Percentiles rank a stretch among this genome's conserved stretches.
These are phyloP conservation scores for Monosporascus sp. DNA, from an alignment of 2,329 filamentous ascomycete genomes.

Conservation along the genomic window DNA sequence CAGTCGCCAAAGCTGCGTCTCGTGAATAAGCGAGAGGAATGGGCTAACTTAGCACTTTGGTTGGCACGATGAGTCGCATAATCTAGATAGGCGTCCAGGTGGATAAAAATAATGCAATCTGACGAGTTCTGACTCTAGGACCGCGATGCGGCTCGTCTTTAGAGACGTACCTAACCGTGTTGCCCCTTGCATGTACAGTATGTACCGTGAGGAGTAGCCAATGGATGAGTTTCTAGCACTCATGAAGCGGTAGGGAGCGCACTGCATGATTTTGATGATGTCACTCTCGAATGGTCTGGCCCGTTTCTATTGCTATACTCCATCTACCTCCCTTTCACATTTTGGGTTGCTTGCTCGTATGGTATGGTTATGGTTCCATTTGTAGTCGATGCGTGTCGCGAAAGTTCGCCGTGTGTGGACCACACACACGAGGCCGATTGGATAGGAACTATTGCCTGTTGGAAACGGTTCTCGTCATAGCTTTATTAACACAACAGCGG, in stretches of 20 bases:
- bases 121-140: constrained; percentile 2
- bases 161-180: neutral
- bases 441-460: too few species aligned
- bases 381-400: neutral
- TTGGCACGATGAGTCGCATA: constrained; percentile 28
- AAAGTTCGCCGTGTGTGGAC: neutral
- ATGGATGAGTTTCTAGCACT: neutral
- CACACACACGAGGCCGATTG: too few species aligned
- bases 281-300: neutral
- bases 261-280: neutral
- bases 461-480: too few species aligned
- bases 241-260: neutral
- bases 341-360: neutral
- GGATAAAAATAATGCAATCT: constrained; percentile 30
- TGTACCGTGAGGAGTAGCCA: neutral
- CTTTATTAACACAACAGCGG: too few species aligned
- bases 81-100: constrained; percentile 38
- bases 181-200: neutral
- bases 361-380: neutral
- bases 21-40: constrained; percentile 18
- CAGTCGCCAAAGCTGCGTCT: constrained; percentile 8
- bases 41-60: constrained; percentile 8
- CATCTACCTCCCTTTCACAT: neutral
- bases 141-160: constrained; percentile 1
- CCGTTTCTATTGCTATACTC: neutral